Conservation (phyloP, 108 stramenopile species). For the Cyclostephanos invisitatus region DNA sequence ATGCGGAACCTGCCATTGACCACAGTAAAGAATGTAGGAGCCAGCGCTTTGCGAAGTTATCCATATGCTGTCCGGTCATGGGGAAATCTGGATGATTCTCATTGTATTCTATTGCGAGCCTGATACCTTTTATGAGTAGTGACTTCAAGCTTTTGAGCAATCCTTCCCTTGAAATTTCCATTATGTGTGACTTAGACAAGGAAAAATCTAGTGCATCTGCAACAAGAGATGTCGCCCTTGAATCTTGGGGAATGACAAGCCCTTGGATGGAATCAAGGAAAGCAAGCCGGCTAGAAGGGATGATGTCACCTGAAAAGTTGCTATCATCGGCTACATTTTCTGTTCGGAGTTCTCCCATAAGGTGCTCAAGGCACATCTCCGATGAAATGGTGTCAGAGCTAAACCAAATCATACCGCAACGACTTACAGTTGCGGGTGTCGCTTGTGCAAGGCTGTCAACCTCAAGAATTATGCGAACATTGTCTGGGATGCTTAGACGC, state of each 20-base stretch:
- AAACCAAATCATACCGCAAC: slow-evolving; percentile 99
- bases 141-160: slow-evolving; percentile 86
- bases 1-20: slow-evolving; percentile 92
- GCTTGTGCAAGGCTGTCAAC: slow-evolving; percentile 95
- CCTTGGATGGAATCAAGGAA: slow-evolving; percentile 74
- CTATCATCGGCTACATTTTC: slow-evolving; percentile 54
- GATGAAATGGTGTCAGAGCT: slow-evolving; percentile 87
- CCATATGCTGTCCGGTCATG: slow-evolving; percentile 92
- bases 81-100: slow-evolving; percentile 97
- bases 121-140: slow-evolving; percentile 89
- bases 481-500: slow-evolving; percentile 85
- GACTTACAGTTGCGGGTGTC: slow-evolving; percentile 97
- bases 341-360: slow-evolving; percentile 55
- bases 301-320: slow-evolving; percentile 26
- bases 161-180: slow-evolving; percentile 87
- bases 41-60: slow-evolving; percentile 92
- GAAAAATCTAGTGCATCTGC: slow-evolving; percentile 81
- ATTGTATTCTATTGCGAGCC: slow-evolving; percentile 87
- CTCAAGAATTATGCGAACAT: slow-evolving; percentile 90
- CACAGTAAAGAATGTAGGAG: slow-evolving; percentile 91
- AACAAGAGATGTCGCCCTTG: slow-evolving; percentile 66
- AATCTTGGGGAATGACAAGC: slow-evolving; percentile 60
- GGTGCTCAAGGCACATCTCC: slow-evolving; percentile 74
- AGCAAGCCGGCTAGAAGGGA: slow-evolving; percentile 63
- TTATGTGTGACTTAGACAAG: slow-evolving; percentile 79